These are phyloP conservation scores for Paraurostyla sp. DNA, from an alignment of 73 alveolate species.

Conservation along the genomic window DNA sequence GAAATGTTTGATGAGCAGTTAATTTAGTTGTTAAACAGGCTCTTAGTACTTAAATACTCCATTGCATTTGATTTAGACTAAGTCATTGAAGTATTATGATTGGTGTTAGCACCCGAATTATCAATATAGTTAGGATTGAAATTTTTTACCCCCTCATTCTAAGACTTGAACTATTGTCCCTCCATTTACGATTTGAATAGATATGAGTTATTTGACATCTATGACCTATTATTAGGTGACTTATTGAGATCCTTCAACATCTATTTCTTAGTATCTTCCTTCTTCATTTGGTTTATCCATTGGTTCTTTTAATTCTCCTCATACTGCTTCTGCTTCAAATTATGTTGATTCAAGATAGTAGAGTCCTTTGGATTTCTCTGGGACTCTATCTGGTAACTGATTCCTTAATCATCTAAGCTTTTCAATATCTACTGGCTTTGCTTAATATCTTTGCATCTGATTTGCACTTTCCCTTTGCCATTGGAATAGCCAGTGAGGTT, in stretches of 20 bases:
- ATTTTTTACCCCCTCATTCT: no score
- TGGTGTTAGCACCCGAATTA: no score
- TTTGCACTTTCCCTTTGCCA: conserved; percentile 8
- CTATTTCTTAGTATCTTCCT: background rate
- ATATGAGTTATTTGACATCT: background rate
- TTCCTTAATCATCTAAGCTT: background rate
- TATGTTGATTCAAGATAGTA: background rate
- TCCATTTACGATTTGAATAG: background rate
- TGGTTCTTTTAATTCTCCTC: background rate
- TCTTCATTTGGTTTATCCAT: conserved; percentile 11
- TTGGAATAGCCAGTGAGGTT: background rate
- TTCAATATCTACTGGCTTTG: background rate
- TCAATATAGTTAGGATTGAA: no score
- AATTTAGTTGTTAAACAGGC: background rate
- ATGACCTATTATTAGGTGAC: background rate
- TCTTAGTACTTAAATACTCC: conserved; percentile 8
- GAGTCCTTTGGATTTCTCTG: background rate
- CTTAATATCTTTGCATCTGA: background rate
- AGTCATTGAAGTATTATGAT: no score
- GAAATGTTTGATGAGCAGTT: background rate
- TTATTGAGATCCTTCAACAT: background rate
- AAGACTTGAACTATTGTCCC: background rate
- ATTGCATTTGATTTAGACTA: no score
- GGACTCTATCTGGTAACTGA: background rate
- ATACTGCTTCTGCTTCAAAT: background rate